phyloP scores from a whole-genome alignment of 208 protist species.

The Crithidia bombi region DNA sequence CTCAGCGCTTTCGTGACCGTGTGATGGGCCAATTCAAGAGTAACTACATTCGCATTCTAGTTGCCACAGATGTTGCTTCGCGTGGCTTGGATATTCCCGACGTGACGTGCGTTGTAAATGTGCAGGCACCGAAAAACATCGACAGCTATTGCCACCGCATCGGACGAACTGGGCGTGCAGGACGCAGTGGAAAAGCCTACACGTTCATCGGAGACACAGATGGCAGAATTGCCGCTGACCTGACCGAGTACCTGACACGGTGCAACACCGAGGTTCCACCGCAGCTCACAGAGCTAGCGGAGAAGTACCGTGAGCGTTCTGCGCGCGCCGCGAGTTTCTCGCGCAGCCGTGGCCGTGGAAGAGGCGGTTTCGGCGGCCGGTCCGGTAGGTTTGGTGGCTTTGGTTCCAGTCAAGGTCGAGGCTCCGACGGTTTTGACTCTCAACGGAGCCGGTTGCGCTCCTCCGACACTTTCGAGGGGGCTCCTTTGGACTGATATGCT shows the following conservation, averaged over 20 bases:
- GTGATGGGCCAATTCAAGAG: conserved; percentile 92
- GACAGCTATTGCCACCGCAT: conserved; percentile 97
- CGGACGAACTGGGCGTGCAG: conserved; percentile 94
- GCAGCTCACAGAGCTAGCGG: conserved; percentile 54
- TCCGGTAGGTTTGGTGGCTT: neutral
- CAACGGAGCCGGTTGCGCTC: neutral
- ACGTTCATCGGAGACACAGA: conserved; percentile 81
- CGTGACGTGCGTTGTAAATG: conserved; percentile 95
- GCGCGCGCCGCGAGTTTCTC: neutral
- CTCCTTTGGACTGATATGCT: conserved; percentile 9
- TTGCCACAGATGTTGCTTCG: conserved; percentile 95
- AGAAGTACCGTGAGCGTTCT: conserved; percentile 26
- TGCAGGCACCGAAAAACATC: conserved; percentile 90
- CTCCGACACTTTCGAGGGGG: neutral
- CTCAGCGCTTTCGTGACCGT: conserved; percentile 87
- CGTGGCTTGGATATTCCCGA: conserved; percentile 94
- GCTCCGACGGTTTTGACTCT: conserved; percentile 9
- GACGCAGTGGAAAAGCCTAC: conserved; percentile 79
- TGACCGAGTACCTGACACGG: conserved; percentile 73
- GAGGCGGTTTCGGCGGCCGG: neutral
- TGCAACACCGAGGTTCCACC: conserved; percentile 65
- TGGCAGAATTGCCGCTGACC: conserved; percentile 57
- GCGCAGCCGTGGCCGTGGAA: conserved; percentile 12
- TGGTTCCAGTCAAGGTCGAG: neutral
- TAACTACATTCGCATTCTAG: conserved; percentile 85